Evolutionary conservation across 306 rosid species (phyloP), one percentile per base, ranked within the genome.

Genomic region (Dalbergia cultrata): DNA sequence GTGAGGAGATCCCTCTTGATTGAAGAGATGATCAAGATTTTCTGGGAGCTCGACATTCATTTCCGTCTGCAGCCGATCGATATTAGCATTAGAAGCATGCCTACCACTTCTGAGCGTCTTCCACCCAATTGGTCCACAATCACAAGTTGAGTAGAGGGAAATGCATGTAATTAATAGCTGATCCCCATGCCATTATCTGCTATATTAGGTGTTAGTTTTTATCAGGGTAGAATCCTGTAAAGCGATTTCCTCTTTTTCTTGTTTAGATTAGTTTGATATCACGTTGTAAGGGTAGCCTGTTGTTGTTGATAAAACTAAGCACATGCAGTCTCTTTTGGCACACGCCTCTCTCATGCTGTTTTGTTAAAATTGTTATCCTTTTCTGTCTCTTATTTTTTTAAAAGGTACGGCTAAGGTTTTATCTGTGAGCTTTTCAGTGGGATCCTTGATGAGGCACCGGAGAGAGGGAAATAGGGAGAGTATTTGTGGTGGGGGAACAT

Each of bases 21-120:
- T 43, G 99, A 96, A 83, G 97, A 96, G 86, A 81, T 96, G 88
- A 56, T 85, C 14, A 91, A 88, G 87, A 85, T 90, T 81, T 87
- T 92, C 86, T 71, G 74, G 75, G 99, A 96, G 57, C 87, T 89
- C 1, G 99, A 96, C 80, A 86, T 96, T 53, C 90, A 92, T 8
- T 92, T 85, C 79, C 94, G 99, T 4, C 83, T 95, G 16, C 59
- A 83, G 69, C 98, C 99, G 0, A 13, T 87, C 0, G 98, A 95
- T 78, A 83, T 95, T 31, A 93, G 80, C 11, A 80, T 95, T 39
- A 82, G 94, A 3, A 57, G 83, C 69, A 49, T 87, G 85, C 98
- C 99, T 58, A 77, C 90, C 65, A 56, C 87, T 78, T 78, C 93
- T 31, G 82, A 85, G 1, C 86, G 90, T 31, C 74, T 85, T 81